Evolutionary conservation across 768 basidiomycete species (phyloP), one percentile per base, ranked within the genome.

Genomic region (Hericium coralloides): DNA sequence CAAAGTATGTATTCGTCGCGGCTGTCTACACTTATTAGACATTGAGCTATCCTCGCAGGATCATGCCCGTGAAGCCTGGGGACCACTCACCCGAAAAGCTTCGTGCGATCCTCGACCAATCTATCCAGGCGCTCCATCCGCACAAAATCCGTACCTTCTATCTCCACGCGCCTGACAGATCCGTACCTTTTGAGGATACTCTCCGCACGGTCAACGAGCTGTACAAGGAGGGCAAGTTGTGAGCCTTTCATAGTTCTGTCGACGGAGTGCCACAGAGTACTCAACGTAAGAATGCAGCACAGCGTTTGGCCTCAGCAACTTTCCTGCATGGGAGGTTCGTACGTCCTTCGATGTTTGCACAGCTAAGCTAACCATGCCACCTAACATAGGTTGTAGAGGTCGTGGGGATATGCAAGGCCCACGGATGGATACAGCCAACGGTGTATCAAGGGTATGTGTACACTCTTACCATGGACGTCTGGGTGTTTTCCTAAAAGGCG

Each of bases 291-390:
- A 56, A 47, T 17, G 7, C 36, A 31, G 23, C 14, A 12, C 55
- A 80, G 78, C 76, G n/a, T 80, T 85, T 57, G 82, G 84, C 2
- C 71, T 86, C 59, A 84, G 82, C 63, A 85, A 85, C 66, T 85
- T 72, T 43, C 57, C 67, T 1, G 75, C 81, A 0, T 84, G 80
- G 79, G 82, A 85, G 74, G 81, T 8, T 31, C 31, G 31, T 31
- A 31, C 8, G 31, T 9, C 10, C 31, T 9, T 31, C 31, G 1
- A 31, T 31, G 31, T 31, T 8, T 9, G 31, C 31, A 8, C 5
- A 8, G 31, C 31, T 31, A 9, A 2, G 8, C 8, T 31, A 7
- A 31, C 10, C 8, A 31, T 6, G 31, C 4, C 1, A 31, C 31
- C 5, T 31, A 31, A 1, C 2, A 4, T 31, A 31, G 31, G 31